Conservation (phyloP, 108 stramenopile species). For the Skeletonema potamos region DNA sequence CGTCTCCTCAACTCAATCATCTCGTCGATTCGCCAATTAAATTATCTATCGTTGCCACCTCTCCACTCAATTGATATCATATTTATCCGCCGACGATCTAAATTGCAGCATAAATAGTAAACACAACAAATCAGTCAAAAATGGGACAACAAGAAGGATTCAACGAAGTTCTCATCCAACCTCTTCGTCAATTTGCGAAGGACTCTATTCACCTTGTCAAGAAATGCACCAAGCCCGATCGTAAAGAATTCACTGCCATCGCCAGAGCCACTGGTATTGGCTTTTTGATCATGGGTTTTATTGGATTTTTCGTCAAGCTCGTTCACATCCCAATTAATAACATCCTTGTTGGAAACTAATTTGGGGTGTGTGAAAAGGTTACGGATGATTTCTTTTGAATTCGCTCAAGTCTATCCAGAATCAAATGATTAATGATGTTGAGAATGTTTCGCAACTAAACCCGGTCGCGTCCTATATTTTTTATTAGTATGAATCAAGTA, state of each 20-base stretch:
- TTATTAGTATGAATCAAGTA: conserved; percentile 8
- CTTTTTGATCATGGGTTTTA: conserved; percentile 99
- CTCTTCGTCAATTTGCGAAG: conserved; percentile 95
- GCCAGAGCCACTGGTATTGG: conserved; percentile 94
- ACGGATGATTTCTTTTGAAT: not conserved
- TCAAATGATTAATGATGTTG: not conserved
- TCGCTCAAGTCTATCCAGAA: not conserved
- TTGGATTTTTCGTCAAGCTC: conserved; percentile 99
- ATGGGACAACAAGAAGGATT: conserved; percentile 85
- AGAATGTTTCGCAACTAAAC: not conserved
- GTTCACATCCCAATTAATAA: conserved; percentile 99
- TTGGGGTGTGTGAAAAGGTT: not conserved
- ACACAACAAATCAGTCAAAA: conserved; percentile 2
- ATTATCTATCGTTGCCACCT: not conserved
- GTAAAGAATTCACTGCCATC: conserved; percentile 94
- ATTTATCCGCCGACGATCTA: not conserved
- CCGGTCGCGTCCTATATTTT: conserved; percentile 26
- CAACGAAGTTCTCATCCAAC: conserved; percentile 91
- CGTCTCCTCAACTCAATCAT: too few species aligned
- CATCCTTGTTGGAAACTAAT: conserved; percentile 88
- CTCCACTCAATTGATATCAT: not conserved
- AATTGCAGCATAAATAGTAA: not conserved
- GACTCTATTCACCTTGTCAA: conserved; percentile 97
- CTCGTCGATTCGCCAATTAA: not conserved
- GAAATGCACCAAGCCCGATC: conserved; percentile 99